phyloP scores from a whole-genome alignment of 2,329 filamentous ascomycete genomes.

The Aspergillus tamarii region DNA sequence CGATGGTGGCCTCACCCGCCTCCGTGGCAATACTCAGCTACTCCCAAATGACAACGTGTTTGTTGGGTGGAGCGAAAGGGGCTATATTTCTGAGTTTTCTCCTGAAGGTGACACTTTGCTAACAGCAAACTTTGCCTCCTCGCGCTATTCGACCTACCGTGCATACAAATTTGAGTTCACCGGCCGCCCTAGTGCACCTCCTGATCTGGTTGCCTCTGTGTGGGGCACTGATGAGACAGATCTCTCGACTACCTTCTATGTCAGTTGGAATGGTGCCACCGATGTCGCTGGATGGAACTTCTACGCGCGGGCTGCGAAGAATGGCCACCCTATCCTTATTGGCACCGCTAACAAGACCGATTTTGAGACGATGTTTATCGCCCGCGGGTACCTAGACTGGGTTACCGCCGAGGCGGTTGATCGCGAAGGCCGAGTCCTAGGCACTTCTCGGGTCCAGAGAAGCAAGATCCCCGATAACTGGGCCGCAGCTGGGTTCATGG shows the following conservation, averaged over 20 bases:
- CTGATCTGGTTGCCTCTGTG: constrained; percentile 33
- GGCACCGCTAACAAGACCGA: constrained; percentile 29
- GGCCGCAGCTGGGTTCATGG: constrained; percentile 16
- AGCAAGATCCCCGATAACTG: constrained; percentile 20
- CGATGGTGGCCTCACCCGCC: constrained; percentile 32
- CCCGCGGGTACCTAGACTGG: constrained; percentile 32
- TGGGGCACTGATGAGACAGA: constrained; percentile 30
- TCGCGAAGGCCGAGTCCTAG: constrained; percentile 24
- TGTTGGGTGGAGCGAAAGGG: constrained; percentile 38
- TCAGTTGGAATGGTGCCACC: constrained; percentile 45
- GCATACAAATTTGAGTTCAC: constrained; percentile 43
- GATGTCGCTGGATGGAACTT: constrained; percentile 41
- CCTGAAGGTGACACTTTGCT: constrained; percentile 34
- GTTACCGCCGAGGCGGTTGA: constrained; percentile 32
- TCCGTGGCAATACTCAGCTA: constrained; percentile 40
- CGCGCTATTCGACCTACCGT: constrained; percentile 42
- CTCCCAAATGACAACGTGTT: constrained; percentile 41
- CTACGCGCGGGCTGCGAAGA: constrained; percentile 33
- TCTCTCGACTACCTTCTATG: constrained; percentile 34
- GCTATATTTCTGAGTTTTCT: constrained; percentile 38
- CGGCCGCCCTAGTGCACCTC: constrained; percentile 35
- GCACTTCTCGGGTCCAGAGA: constrained; percentile 19
- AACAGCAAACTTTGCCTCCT: constrained; percentile 36
- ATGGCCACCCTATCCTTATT: constrained; percentile 27
- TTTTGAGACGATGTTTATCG: constrained; percentile 39